Base-by-base conservation (phyloP, 1,284 basidiomycete species). In the Inonotus obliquus region DNA sequence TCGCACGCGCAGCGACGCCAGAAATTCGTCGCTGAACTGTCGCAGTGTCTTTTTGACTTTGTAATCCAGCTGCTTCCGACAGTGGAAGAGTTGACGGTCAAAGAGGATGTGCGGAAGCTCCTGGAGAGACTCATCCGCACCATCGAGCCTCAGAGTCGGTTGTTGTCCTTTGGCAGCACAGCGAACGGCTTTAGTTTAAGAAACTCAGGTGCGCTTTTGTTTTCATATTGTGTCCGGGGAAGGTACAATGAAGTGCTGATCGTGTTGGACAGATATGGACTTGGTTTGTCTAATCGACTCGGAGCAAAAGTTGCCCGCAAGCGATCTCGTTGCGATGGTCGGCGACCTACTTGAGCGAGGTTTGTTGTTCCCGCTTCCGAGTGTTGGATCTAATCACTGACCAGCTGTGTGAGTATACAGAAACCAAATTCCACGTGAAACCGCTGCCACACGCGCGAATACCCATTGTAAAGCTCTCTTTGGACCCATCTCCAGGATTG, bases 391-490 rank as follows among this genome's bases (percentile, higher is more conserved):
- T 60, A 32, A 13, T 52, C 2, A 52, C 51, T 52, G 1, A 35
- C 13, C 17, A 52, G 5, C n/a, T 4, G 51, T n/a, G 27, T 49
- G 27, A 49, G 41, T 25, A 56, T 57, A 63, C 52, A 90, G 96
- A 98, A 79, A 98, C 96, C 48, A 96, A 97, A 75, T 98, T 98
- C 73, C 91, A 89, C 71, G 95, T 99, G 76, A 98, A 98, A 76
- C 91, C 95, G 13, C 79, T 99, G 39, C 96, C 96, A 4, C 92
- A 96, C 76, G 96, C 96, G 17, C 89, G 96, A 68, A 98, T 99
- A 79, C 96, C 96, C 25, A 99, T 99, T 74, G 94, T 99, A 73
- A 99, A 99, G 78, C 83, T 99, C 62, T 94, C 90, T 47, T 84
- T 98, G 57, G 88, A 95, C 68, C 91, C 96, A 17, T 96, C 94